Evolutionary conservation across 2,329 filamentous ascomycete genomes (phyloP).

Genomic region (Neopestalotiopsis clavispora): DNA sequence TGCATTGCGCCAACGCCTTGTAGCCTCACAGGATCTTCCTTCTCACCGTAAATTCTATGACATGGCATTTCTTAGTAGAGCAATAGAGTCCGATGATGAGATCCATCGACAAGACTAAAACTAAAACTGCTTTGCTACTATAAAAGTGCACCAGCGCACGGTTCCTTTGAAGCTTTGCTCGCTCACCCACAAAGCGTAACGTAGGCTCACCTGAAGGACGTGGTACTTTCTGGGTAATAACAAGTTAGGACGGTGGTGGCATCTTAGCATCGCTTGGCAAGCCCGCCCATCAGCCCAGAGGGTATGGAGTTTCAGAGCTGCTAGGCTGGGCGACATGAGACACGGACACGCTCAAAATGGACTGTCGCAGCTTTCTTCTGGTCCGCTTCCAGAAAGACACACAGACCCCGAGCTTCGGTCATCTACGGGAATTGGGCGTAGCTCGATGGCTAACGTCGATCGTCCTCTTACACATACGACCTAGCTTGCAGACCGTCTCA

Average conservation of each 20-base stretch:
- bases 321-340: slow-evolving; percentile 16
- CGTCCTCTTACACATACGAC: not conserved
- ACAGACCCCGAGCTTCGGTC: not conserved
- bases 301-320: not conserved
- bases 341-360: slow-evolving; percentile 11
- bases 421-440: not conserved
- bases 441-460: not conserved
- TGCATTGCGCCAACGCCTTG: not conserved
- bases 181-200: not conserved
- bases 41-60: not conserved
- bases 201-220: slow-evolving; percentile 9
- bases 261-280: slow-evolving; percentile 12
- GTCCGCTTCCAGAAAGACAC: slow-evolving; percentile 16
- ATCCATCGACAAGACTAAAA: not conserved
- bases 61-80: not conserved
- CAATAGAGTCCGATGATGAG: not conserved
- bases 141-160: not conserved
- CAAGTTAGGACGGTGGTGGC: not conserved
- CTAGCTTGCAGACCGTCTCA: not conserved
- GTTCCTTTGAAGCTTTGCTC: not conserved
- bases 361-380: slow-evolving; percentile 16
- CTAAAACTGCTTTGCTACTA: not conserved
- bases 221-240: not conserved
- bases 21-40: not conserved
- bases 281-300: slow-evolving; percentile 4